A percentile compares a stretch with the other conserved stretches of the same genome.
These are phyloP conservation scores for Ganoderma meredithae DNA, from an alignment of 1,284 basidiomycete genomes.

Conservation along the genomic window DNA sequence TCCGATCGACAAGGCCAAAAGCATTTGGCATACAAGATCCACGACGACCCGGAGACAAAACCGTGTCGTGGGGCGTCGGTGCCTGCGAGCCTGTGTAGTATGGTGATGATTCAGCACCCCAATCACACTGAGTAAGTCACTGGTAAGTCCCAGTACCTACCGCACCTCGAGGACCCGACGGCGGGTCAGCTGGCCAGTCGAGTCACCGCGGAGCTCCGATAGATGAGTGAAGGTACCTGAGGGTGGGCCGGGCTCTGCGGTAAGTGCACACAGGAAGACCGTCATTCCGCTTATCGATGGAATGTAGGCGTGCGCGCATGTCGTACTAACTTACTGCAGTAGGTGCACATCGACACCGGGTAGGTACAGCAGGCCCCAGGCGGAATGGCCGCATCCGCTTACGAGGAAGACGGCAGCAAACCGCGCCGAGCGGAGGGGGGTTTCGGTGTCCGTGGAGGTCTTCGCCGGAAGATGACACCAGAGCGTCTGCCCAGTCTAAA, in stretches of 20 bases:
- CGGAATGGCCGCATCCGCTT: background rate
- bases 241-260: background rate
- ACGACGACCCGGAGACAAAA: background rate
- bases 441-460: conserved; percentile 5
- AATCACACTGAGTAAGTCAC: conserved; percentile 2
- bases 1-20: background rate
- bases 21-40: background rate
- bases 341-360: background rate
- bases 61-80: background rate
- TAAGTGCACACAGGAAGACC: too few species aligned
- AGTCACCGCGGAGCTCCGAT: conserved; percentile 7
- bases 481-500: background rate
- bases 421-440: background rate
- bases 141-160: background rate
- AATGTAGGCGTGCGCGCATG: background rate
- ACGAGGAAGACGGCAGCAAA: background rate
- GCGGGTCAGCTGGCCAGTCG: conserved; percentile 3
- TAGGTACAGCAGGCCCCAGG: background rate
- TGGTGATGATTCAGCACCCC: background rate
- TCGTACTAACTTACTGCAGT: background rate
- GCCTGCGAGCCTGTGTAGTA: background rate
- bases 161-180: background rate
- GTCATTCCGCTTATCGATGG: background rate
- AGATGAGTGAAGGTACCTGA: background rate
- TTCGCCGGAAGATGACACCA: background rate